Base-by-base conservation (phyloP, 257 asterid species). In the Scutellaria minor region DNA sequence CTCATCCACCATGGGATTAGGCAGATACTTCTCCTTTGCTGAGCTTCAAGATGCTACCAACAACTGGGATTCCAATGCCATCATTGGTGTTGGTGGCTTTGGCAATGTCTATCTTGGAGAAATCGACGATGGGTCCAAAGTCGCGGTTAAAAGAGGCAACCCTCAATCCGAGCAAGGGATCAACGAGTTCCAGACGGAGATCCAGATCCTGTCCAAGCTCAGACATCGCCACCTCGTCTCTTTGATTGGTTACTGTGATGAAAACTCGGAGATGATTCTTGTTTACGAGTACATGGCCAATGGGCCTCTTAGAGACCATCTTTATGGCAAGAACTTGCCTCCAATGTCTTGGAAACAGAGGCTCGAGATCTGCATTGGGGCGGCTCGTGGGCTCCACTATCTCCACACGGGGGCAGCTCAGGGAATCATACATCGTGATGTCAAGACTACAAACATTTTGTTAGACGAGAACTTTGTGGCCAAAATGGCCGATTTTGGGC, bases 81-180 rank as follows among this genome's bases (percentile, higher is more conserved):
- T 94, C 14, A 82, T 89, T 3, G 97, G 99, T 5, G 96, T 91
- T 18, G 99, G 98, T 6, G 98, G 98, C 2, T 91, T 94, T 37
- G 98, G 98, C 1, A 89, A 91, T 27, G 99, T 94, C 7, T 91
- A 89, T 39, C 47, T 86, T 0, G 96, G 89, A 9, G 89, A 74
- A 61, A 85, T 89, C 20, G 90, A 91, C 20, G 95, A 88, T 47
- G 97, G 98, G 3, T 60, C 79, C 5, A 88, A 89, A 75, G 93
- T 94, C 4, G 99, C 97, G 0, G 86, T 94, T 1, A 94, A 94
- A 68, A 80, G 99, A 66, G 99, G 99, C 1, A 94, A 94, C 72
- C 97, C 98, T 0, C 95, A 88, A n/a, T 91, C 96, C 3, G 99
- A 92, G 51, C 99, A 94, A 71, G 99, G 99, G 10, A 88, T 94